phyloP scores from a whole-genome alignment of 805 yeast species.

The Kazachstania africana region DNA sequence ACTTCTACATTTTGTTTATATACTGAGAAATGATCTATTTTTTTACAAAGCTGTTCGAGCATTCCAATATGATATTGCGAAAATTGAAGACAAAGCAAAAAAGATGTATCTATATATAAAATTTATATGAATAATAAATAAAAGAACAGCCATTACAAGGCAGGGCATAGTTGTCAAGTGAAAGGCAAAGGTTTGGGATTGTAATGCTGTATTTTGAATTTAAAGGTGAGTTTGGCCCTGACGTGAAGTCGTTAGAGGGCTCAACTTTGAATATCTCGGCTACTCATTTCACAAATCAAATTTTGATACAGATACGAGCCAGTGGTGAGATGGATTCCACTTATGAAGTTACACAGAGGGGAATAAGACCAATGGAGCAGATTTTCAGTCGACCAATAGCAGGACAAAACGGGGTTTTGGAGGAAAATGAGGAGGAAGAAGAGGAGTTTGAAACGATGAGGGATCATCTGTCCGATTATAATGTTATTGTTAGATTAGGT shows the following conservation, averaged over 20 bases:
- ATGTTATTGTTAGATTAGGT: conserved; percentile 37
- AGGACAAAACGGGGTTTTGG: conserved; percentile 2
- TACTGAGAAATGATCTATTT: not conserved
- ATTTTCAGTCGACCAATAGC: conserved; percentile 9
- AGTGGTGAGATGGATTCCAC: conserved; percentile 35
- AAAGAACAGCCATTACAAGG: too few species aligned
- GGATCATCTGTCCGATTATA: conserved; percentile 28
- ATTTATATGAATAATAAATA: too few species aligned
- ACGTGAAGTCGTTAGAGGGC: conserved; percentile 1
- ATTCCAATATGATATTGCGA: not conserved
- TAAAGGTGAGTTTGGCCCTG: too few species aligned
- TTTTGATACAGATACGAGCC: conserved; percentile 18
- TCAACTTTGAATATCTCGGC: conserved; percentile 7
- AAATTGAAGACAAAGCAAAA: too few species aligned
- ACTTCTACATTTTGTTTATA: too few species aligned
- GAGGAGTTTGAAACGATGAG: conserved; percentile 12
- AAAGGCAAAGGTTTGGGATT: too few species aligned
- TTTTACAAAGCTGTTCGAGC: not conserved
- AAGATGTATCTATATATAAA: too few species aligned
- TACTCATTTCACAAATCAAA: conserved; percentile 16
- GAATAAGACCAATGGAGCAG: conserved; percentile 11
- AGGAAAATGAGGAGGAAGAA: conserved; percentile 7
- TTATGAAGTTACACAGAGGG: conserved; percentile 28
- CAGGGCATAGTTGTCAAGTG: too few species aligned
- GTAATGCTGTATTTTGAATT: too few species aligned